These are phyloP conservation scores for Lanmaoa pseudosensibilis DNA, from an alignment of 768 basidiomycete species.

Conservation along the genomic window DNA sequence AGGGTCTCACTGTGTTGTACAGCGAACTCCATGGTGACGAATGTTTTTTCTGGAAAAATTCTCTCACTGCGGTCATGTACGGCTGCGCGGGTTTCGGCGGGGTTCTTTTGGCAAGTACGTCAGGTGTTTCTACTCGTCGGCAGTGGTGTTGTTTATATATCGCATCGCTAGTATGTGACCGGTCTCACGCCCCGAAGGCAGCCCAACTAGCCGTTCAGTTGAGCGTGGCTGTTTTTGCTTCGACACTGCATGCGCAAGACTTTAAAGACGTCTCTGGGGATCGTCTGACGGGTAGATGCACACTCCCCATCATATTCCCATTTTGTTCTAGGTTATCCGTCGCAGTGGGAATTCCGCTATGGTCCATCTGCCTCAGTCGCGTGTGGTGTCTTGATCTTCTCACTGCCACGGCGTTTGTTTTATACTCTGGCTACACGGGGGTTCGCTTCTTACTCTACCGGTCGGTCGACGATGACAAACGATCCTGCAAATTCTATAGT, in stretches of 20 bases:
- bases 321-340: constrained; percentile 17
- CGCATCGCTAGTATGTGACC: constrained; percentile 14
- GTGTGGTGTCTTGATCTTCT: constrained; percentile 22
- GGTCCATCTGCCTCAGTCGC: constrained; percentile 23
- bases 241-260: constrained; percentile 34
- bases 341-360: constrained; percentile 22
- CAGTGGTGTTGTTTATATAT: neutral
- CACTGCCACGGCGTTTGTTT: constrained; percentile 14
- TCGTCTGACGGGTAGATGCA: constrained; percentile 32
- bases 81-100: constrained; percentile 36
- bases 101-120: constrained; percentile 34
- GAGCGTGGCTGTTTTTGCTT: constrained; percentile 30
- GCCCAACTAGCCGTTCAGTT: constrained; percentile 24
- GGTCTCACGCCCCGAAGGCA: constrained; percentile 6
- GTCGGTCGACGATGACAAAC: constrained; percentile 17
- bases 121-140: neutral
- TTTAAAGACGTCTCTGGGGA: constrained; percentile 44
- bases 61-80: constrained; percentile 34
- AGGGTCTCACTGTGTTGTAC: constrained; percentile 31
- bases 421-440: constrained; percentile 19
- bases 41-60: constrained; percentile 33
- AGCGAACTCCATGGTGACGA: constrained; percentile 33
- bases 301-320: constrained; percentile 43
- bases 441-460: constrained; percentile 19
- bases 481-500: constrained; percentile 25